These are phyloP conservation scores for Tetradesmus lagerheimii DNA, from an alignment of 139 green algal species.

Conservation along the genomic window DNA sequence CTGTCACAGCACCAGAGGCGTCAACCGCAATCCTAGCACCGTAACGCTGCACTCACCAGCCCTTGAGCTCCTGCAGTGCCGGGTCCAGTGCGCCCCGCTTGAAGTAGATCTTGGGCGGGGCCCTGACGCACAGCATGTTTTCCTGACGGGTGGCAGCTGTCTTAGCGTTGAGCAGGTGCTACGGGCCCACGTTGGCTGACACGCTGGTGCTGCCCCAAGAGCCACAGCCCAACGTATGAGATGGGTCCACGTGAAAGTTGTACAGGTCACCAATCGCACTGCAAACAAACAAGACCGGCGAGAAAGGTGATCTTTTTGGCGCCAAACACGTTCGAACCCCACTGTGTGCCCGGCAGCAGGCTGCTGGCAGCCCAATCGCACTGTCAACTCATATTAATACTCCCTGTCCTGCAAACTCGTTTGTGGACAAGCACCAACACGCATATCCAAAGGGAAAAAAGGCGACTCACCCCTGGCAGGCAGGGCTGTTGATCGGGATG, in stretches of 20 bases:
- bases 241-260: constrained; percentile 84
- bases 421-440: no score
- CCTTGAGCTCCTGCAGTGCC: constrained; percentile 62
- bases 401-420: no score
- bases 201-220: constrained; percentile 74
- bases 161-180: constrained; percentile 82
- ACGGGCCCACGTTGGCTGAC: constrained; percentile 76
- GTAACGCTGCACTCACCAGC: constrained; percentile 30
- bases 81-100: constrained; percentile 68
- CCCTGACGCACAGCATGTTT: constrained; percentile 81
- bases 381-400: no score
- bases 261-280: constrained; percentile 73
- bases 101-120: constrained; percentile 74
- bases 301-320: no score
- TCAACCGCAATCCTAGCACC: no score
- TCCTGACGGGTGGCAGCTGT: constrained; percentile 63
- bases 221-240: constrained; percentile 79
- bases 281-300: background rate
- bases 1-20: constrained; percentile 1
- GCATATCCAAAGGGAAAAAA: no score
- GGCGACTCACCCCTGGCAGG: no score
- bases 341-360: no score
- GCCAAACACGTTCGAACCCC: no score
- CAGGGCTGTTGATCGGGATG: no score
- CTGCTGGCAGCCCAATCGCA: no score